phyloP scores from a whole-genome alignment of 306 rosid genomes.

The Prunus padus region DNA sequence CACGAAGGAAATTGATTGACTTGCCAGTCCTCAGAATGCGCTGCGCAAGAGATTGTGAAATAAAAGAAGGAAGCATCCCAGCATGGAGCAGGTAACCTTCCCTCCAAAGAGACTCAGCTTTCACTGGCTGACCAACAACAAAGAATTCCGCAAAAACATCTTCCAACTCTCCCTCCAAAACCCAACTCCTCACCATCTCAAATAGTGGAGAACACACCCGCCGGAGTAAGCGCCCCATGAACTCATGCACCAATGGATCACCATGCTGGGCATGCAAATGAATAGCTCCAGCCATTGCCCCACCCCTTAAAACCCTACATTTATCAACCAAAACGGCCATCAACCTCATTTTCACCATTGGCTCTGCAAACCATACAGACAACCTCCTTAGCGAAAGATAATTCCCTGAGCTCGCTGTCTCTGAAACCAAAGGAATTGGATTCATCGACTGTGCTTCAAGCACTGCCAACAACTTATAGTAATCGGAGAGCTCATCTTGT shows the following conservation, averaged over 20 bases:
- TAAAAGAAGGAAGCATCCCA: constrained; percentile 93
- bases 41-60: constrained; percentile 89
- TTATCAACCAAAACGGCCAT: constrained; percentile 95
- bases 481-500: constrained; percentile 89
- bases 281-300: constrained; percentile 89
- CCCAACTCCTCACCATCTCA: constrained; percentile 96
- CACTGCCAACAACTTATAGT: constrained; percentile 85
- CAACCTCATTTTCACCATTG: constrained; percentile 84
- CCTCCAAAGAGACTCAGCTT: constrained; percentile 97
- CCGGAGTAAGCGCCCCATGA: constrained; percentile 70
- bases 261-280: constrained; percentile 95
- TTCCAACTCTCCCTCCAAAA: constrained; percentile 91
- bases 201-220: constrained; percentile 88
- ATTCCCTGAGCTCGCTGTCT: constrained; percentile 54
- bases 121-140: constrained; percentile 85
- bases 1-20: constrained; percentile 90
- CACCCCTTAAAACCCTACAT: constrained; percentile 81
- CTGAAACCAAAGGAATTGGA: constrained; percentile 76
- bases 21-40: constrained; percentile 92
- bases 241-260: constrained; percentile 86
- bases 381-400: constrained; percentile 86
- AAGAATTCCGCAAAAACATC: constrained; percentile 88
- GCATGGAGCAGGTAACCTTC: constrained; percentile 87
- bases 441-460: constrained; percentile 83
- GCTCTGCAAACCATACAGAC: constrained; percentile 92